Evolutionary conservation across 371 early-diverging fungal species (phyloP).

Genomic region (Mucor plumbeus): DNA sequence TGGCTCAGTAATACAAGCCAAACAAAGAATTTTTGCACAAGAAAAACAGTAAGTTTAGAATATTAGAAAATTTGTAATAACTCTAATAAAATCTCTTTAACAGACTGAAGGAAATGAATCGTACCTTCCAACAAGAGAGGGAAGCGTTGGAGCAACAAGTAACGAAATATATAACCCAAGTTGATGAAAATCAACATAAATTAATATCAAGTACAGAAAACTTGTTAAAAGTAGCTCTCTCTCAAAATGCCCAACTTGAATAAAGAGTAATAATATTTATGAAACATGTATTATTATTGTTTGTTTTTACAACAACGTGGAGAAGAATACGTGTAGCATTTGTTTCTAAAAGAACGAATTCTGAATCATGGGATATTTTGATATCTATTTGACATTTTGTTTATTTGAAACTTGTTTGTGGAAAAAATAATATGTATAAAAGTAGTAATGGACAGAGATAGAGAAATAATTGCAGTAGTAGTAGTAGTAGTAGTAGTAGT

Average conservation of each 20-base stretch:
- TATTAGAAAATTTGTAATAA: too few species aligned
- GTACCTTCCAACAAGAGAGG: too few species aligned
- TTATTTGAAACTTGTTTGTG: conserved; percentile 2
- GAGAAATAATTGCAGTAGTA: too few species aligned
- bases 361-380: too few species aligned
- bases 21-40: not conserved
- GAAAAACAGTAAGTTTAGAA: not conserved
- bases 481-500: not conserved
- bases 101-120: not conserved
- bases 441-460: not conserved
- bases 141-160: too few species aligned
- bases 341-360: not conserved
- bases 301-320: not conserved
- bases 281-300: not conserved
- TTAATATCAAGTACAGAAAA: too few species aligned
- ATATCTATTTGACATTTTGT: conserved; percentile 1
- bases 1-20: not conserved
- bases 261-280: not conserved
- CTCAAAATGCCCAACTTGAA: too few species aligned
- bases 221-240: too few species aligned
- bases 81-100: too few species aligned
- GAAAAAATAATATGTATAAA: not conserved
- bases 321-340: not conserved
- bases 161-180: too few species aligned
- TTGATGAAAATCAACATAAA: too few species aligned